Percentiles rank a stretch among this genome's conserved stretches.
Conservation (phyloP, 2,329 filamentous ascomycete species). For the Phaeosphaeriaceae sp. region DNA sequence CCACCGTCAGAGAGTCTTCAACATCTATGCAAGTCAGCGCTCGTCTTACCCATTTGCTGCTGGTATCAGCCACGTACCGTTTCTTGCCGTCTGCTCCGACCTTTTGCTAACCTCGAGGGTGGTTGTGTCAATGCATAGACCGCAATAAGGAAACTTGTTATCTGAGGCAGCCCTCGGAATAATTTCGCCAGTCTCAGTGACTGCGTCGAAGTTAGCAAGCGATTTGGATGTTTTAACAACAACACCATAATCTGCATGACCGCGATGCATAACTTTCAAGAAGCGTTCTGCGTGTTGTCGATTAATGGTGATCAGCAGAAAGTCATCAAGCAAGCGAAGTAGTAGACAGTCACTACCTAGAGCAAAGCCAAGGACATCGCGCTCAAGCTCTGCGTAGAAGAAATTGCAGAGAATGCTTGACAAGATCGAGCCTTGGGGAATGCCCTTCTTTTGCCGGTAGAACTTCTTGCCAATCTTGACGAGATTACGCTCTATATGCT, state of each 20-base stretch:
- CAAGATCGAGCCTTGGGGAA: conserved; percentile 90
- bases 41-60: background rate
- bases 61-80: conserved; percentile 50
- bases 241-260: conserved; percentile 81
- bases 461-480: conserved; percentile 88
- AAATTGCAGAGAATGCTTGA: conserved; percentile 91
- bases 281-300: conserved; percentile 72
- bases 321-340: conserved; percentile 88
- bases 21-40: conserved; percentile 53
- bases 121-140: conserved; percentile 74
- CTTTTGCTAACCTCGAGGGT: conserved; percentile 80
- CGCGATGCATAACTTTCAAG: conserved; percentile 78
- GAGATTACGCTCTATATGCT: conserved; percentile 85
- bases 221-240: conserved; percentile 79
- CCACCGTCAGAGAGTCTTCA: conserved; percentile 79
- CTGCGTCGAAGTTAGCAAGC: conserved; percentile 79
- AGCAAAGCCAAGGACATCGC: conserved; percentile 72
- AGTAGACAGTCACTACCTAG: conserved; percentile 67
- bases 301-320: conserved; percentile 82
- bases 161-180: conserved; percentile 49
- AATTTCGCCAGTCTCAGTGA: conserved; percentile 58
- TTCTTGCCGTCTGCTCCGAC: conserved; percentile 58
- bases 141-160: conserved; percentile 86
- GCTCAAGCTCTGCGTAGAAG: conserved; percentile 91
- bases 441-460: conserved; percentile 86